Conservation (phyloP, 805 yeast species). For the Candida ficus region DNA sequence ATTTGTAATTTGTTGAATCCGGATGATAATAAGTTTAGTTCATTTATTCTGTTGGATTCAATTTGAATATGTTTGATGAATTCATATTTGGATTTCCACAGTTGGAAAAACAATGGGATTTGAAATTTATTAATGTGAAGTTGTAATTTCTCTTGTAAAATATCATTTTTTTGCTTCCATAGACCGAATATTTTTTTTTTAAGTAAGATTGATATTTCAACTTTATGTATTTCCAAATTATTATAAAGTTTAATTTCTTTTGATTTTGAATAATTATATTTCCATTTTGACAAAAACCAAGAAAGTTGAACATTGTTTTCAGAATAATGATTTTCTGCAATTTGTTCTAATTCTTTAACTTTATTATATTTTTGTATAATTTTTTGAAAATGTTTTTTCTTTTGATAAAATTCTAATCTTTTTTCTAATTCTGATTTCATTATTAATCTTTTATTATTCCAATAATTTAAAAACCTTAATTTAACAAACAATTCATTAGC, state of each 20-base stretch:
- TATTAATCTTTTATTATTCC: slow-evolving; percentile 9
- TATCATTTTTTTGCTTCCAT: slow-evolving; percentile 11
- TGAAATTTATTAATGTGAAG: neutral
- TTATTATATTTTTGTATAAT: slow-evolving; percentile 1
- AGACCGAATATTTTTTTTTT: neutral
- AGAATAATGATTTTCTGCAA: neutral
- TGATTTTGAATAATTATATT: neutral
- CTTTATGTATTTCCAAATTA: slow-evolving; percentile 1
- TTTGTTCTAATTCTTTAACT: neutral
- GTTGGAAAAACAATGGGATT: slow-evolving; percentile 7
- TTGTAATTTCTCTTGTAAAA: slow-evolving; percentile 8
- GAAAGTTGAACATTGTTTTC: neutral
- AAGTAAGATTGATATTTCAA: neutral
- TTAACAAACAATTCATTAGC: slow-evolving; percentile 16
- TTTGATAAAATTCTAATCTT: slow-evolving; percentile 7
- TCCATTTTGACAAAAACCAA: slow-evolving; percentile 1
- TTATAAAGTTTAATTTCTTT: slow-evolving; percentile 2
- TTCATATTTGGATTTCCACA: slow-evolving; percentile 16
- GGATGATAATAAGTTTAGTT: slow-evolving; percentile 19
- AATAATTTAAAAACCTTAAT: slow-evolving; percentile 16
- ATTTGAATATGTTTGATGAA: slow-evolving; percentile 11
- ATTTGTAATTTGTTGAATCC: slow-evolving; percentile 24
- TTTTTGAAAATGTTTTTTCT: slow-evolving; percentile 7
- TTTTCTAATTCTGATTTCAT: neutral
- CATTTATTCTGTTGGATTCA: slow-evolving; percentile 23